Base-by-base conservation (phyloP, 1,139 yeast species). In the Yamadazyma atlantica region DNA sequence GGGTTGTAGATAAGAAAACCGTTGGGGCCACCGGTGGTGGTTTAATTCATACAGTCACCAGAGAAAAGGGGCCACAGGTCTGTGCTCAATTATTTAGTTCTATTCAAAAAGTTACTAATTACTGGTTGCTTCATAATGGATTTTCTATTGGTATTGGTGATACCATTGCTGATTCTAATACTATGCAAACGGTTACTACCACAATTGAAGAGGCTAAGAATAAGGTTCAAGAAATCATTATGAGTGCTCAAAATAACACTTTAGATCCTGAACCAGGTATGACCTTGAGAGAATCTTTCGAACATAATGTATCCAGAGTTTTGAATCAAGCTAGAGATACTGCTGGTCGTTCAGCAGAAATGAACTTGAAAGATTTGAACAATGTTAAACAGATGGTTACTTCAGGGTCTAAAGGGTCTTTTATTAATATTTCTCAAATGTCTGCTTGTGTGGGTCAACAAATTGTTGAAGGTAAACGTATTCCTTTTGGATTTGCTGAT, bases 381-480 rank as follows among this genome's bases (percentile, higher is more conserved):
- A 92, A 90, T 58, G 98, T 94, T 53, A 94, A 94, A 61, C 98
- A 94, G 71, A 94, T 94, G 99, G 98, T 92, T 43, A 85, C 92
- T 48, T 92, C 98, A 11, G 99, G 99, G 59, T 94, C 99, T 22
- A 94, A 94, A 68, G 99, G 99, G 74, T 94, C 98, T 11, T 92
- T 90, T 63, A 94, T 94, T 63, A 94, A 94, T 63, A 92, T 94
- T 63, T 95, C 99, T 19, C 98, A 90, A 70, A 94, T 94, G 98
- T 89, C 97, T 34, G 99, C 99, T 6, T 92, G 98, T 85, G 99
- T 92, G 23, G 99, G 99, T 55, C 99, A 94, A 68, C 99, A 94
- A 63, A 92, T 95, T 68, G 98, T 94, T 34, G 98, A 92, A 70
- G 99, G 99, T 78, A 92, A 88, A 64, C 95, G 99, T 78, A 92